Base-by-base conservation (phyloP, 139 green algal species). In the Chlamydomonas asymmetrica region DNA sequence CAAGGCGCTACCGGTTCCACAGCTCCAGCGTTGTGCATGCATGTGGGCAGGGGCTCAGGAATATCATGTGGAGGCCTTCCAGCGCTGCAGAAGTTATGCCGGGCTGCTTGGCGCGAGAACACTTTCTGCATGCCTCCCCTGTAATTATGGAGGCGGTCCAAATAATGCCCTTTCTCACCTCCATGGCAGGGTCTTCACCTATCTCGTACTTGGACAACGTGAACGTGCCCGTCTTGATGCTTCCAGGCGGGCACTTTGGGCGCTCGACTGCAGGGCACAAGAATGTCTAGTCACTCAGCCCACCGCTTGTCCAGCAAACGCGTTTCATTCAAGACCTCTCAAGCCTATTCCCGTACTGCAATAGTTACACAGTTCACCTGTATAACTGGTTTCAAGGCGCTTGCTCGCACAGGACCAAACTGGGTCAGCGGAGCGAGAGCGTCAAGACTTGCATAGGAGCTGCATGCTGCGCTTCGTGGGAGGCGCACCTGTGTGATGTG, bases 401-500 rank as follows among this genome's bases (percentile, higher is more conserved):
- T n/a, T n/a, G n/a, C n/a, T n/a, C n/a, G n/a, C n/a, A n/a, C n/a
- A n/a, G n/a, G n/a, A n/a, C n/a, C n/a, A n/a, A n/a, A n/a, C n/a
- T n/a, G n/a, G n/a, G n/a, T n/a, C n/a, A n/a, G n/a, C n/a, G n/a
- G n/a, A n/a, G n/a, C n/a, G n/a, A n/a, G n/a, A n/a, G n/a, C n/a
- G n/a, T n/a, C n/a, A n/a, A n/a, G n/a, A n/a, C n/a, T n/a, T n/a
- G n/a, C n/a, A n/a, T n/a, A n/a, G n/a, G n/a, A n/a, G n/a, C n/a
- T n/a, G n/a, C n/a, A n/a, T n/a, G n/a, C n/a, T n/a, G n/a, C n/a
- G n/a, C n/a, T n/a, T n/a, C n/a, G n/a, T n/a, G n/a, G n/a, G n/a
- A n/a, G n/a, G n/a, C n/a, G n/a, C n/a, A n/a, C n/a, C n/a, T 2
- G 77, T 83, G 71, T 83, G 77, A 40, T 83, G 77, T 31, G 77